phyloP scores from a whole-genome alignment of 345 rosid genomes.

The Lagerstroemia speciosa region DNA sequence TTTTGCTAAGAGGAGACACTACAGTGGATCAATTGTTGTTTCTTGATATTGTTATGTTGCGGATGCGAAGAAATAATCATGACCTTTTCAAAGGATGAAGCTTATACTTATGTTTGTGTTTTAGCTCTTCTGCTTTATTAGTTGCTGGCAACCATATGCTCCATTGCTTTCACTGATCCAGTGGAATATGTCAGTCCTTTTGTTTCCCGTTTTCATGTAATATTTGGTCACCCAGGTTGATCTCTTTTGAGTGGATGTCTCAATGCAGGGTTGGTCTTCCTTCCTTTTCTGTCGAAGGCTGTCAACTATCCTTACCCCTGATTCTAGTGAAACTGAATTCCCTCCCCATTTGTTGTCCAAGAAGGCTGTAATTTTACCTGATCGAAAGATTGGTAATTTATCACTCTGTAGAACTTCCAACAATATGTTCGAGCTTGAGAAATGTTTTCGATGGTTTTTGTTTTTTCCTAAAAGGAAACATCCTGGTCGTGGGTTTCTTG shows the following conservation, averaged over 20 bases:
- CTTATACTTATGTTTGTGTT: no score
- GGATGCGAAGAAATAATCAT: background rate
- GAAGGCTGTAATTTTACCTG: slow-evolving; percentile 35
- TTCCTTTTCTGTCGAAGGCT: slow-evolving; percentile 34
- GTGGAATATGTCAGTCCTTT: slow-evolving; percentile 10
- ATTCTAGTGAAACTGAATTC: slow-evolving; percentile 39
- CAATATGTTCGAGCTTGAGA: background rate
- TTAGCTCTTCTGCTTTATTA: background rate
- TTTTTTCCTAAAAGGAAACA: background rate
- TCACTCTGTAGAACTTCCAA: slow-evolving; percentile 1
- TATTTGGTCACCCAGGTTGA: background rate
- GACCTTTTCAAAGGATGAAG: no score
- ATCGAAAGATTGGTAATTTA: slow-evolving; percentile 47
- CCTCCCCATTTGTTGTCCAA: slow-evolving; percentile 55
- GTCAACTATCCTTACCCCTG: slow-evolving; percentile 51
- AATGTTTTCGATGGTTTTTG: background rate
- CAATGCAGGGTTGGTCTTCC: slow-evolving; percentile 33
- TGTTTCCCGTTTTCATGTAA: slow-evolving; percentile 10
- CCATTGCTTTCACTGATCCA: background rate
- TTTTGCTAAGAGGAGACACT: no score
- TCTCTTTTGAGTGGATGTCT: background rate
- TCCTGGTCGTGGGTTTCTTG: background rate
- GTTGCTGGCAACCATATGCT: no score
- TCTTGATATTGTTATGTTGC: background rate
- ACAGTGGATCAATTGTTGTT: background rate